Evolutionary conservation across 139 green algal species (phyloP).

Genomic region (Chlamydomonas eustigma): DNA sequence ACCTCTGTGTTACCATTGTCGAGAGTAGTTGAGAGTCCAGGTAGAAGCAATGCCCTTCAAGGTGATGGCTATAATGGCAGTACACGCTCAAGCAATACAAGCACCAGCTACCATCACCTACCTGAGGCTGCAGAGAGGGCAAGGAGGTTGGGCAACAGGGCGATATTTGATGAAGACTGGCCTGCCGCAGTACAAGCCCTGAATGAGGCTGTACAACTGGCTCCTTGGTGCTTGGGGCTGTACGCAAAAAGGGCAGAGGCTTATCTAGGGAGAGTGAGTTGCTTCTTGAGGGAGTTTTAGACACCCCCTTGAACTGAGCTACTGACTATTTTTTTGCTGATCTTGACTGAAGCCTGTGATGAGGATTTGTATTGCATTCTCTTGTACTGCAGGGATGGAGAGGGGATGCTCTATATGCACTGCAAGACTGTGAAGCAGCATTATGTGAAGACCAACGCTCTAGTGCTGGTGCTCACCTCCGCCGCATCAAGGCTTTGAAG

Average conservation of each 20-base stretch:
- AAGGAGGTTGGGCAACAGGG: not conserved
- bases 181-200: not conserved
- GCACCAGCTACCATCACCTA: no score
- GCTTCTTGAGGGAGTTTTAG: not conserved
- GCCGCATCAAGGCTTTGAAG: not conserved
- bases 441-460: not conserved
- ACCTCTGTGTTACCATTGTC: no score
- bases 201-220: not conserved
- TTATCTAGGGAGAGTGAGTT: not conserved
- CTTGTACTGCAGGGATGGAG: not conserved
- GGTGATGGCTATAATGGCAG: no score
- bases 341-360: not conserved
- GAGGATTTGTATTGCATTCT: not conserved
- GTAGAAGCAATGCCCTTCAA: no score
- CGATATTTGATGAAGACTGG: constrained; percentile 15
- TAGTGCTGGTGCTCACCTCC: not conserved
- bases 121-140: not conserved
- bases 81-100: no score
- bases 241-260: constrained; percentile 3
- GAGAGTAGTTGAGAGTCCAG: no score
- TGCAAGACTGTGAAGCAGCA: constrained; percentile 7
- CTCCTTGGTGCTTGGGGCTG: constrained; percentile 3
- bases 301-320: not conserved
- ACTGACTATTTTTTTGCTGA: not conserved
- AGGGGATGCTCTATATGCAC: constrained; percentile 3